Percentiles rank a stretch among this genome's conserved stretches.
phyloP scores from a whole-genome alignment of 108 stramenopile species.

The Skeletonema menzelii region DNA sequence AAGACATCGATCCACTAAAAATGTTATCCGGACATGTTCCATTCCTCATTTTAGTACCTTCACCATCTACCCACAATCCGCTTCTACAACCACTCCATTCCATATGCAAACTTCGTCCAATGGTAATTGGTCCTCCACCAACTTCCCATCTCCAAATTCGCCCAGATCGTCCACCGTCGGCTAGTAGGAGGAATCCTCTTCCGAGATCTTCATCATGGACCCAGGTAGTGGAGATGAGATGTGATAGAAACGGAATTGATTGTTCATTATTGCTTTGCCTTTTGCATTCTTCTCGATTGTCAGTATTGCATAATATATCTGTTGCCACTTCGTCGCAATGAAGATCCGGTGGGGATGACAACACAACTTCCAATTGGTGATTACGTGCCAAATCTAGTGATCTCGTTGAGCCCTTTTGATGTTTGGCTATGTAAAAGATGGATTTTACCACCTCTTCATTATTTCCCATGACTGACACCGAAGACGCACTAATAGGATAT shows the following conservation, averaged over 20 bases:
- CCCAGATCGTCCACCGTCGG: conserved; percentile 47
- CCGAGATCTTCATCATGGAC: conserved; percentile 72
- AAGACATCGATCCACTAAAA: conserved; percentile 1
- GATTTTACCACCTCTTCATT: conserved; percentile 15
- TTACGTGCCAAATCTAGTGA: conserved; percentile 11
- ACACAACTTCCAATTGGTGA: conserved; percentile 28
- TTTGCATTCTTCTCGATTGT: background rate
- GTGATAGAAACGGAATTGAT: conserved; percentile 30
- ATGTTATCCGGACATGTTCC: conserved; percentile 43
- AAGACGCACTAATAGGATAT: conserved; percentile 26
- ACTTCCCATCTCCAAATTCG: conserved; percentile 80
- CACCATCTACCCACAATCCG: conserved; percentile 24
- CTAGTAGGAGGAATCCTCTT: conserved; percentile 65
- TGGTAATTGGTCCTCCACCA: conserved; percentile 80
- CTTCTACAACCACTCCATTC: conserved; percentile 72
- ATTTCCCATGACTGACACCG: background rate
- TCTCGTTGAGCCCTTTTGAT: background rate
- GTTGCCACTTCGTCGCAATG: background rate
- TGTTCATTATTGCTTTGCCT: background rate
- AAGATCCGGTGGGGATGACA: conserved; percentile 37
- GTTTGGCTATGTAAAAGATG: conserved; percentile 30
- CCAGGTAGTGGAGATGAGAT: conserved; percentile 51
- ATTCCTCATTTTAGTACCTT: background rate
- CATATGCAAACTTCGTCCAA: conserved; percentile 73
- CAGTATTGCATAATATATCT: background rate